These are phyloP conservation scores for Bolboschoenoplectus hybrid DNA, from an alignment of 202 grass and related monocot species.

Conservation along the genomic window DNA sequence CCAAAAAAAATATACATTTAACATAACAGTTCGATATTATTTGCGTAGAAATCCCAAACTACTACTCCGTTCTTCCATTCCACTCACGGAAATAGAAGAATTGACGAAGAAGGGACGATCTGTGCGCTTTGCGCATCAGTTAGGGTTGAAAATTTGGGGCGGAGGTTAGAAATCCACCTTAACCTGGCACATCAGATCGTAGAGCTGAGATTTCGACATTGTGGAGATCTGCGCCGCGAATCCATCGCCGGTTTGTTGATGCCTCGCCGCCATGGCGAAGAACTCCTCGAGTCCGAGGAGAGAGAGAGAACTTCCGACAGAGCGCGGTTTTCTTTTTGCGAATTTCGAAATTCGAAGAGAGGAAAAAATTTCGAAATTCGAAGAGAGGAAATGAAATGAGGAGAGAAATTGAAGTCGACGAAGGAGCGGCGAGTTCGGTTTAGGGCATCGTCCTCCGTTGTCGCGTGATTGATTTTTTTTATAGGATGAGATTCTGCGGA, in stretches of 20 bases:
- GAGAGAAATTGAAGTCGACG: too few relatives aligned
- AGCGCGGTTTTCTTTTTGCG: background rate
- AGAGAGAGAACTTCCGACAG: background rate
- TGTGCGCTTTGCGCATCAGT: too few relatives aligned
- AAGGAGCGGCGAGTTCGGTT: too few relatives aligned
- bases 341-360: background rate
- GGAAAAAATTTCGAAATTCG: too few relatives aligned
- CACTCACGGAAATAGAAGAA: background rate
- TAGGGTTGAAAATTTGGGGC: background rate
- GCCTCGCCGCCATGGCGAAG: constrained; percentile 61
- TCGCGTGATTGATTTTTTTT: too few relatives aligned
- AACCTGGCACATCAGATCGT: constrained; percentile 85
- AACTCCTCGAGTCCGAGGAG: background rate
- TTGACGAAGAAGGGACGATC: background rate
- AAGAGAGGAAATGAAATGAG: too few relatives aligned
- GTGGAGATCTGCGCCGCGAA: constrained; percentile 59
- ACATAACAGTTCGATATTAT: background rate
- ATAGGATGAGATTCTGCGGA: too few relatives aligned
- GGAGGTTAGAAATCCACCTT: constrained; percentile 46
- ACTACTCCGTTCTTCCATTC: background rate
- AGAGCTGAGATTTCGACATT: constrained; percentile 76
- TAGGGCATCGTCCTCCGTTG: too few relatives aligned
- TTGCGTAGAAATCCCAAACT: background rate
- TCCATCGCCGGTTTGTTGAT: constrained; percentile 52
- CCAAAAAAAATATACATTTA: background rate